Percentiles rank a stretch among this genome's conserved stretches.
Evolutionary conservation across 768 basidiomycete species (phyloP).

Genomic region (Tulasnella sp.): DNA sequence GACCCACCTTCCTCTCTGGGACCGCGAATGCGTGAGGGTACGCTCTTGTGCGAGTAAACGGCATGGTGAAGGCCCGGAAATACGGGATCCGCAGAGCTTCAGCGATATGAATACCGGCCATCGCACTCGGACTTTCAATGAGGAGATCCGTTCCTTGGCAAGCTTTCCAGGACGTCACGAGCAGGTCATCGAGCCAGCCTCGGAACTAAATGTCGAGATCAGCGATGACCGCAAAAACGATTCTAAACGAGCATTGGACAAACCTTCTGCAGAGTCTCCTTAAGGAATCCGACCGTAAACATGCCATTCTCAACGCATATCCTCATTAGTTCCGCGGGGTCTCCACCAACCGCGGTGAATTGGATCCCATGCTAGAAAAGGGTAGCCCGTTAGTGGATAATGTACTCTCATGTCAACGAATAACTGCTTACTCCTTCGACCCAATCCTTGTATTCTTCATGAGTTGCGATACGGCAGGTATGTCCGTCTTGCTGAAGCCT

Average conservation of each 20-base stretch:
- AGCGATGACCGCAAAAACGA: slow-evolving; percentile 11
- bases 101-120: slow-evolving; percentile 96
- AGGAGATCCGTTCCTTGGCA: slow-evolving; percentile 94
- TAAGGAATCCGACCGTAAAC: slow-evolving; percentile 93
- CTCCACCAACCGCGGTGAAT: slow-evolving; percentile 91
- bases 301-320: slow-evolving; percentile 98
- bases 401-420: background rate
- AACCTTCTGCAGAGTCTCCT: slow-evolving; percentile 86
- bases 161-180: slow-evolving; percentile 94
- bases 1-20: slow-evolving; percentile 84
- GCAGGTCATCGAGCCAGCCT: slow-evolving; percentile 95
- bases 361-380: slow-evolving; percentile 84
- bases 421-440: slow-evolving; percentile 70
- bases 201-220: slow-evolving; percentile 66
- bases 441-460: slow-evolving; percentile 94
- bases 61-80: slow-evolving; percentile 96
- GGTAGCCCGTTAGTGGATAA: background rate
- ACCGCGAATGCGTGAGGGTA: slow-evolving; percentile 99
- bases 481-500: slow-evolving; percentile 91
- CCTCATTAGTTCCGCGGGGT: slow-evolving; percentile 96
- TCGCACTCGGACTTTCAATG: slow-evolving; percentile 94
- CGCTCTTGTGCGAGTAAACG: slow-evolving; percentile 93
- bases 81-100: slow-evolving; percentile 93
- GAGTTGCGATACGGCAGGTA: slow-evolving; percentile 86
- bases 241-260: slow-evolving; percentile 17